These are phyloP conservation scores for Polysphondylium violaceum DNA, from an alignment of 78 protist genomes.

Conservation along the genomic window DNA sequence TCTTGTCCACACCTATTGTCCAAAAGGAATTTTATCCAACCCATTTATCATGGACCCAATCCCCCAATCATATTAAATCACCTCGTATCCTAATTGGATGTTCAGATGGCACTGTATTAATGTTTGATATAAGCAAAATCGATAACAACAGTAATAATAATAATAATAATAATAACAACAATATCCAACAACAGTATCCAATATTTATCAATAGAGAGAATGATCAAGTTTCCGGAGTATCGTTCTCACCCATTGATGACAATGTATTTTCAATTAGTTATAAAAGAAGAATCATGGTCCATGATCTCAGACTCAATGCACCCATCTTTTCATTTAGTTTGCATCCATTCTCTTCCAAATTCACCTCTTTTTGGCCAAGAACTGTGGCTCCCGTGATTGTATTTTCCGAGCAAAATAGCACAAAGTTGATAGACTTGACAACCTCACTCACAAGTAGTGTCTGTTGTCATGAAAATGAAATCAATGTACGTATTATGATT, in stretches of 20 bases:
- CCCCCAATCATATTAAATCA: neutral
- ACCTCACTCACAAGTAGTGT: neutral
- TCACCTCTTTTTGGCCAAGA: too few species aligned
- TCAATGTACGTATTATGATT: neutral
- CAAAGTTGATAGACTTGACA: neutral
- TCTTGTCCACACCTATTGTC: neutral
- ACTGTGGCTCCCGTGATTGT: conserved; percentile 2
- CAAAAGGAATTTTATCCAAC: conserved; percentile 8
- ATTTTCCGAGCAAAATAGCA: neutral
- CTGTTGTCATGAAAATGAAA: neutral
- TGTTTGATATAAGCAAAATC: neutral
- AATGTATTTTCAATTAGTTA: neutral
- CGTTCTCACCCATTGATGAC: conserved; percentile 29
- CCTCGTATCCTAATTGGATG: conserved; percentile 30
- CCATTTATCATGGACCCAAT: neutral
- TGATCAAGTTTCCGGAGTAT: neutral
- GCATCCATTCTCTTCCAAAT: too few species aligned
- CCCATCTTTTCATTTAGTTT: too few species aligned
- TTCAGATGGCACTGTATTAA: conserved; percentile 3
- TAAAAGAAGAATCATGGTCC: neutral
- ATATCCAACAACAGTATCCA: neutral
- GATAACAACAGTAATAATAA: neutral
- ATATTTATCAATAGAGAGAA: neutral
- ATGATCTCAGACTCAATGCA: conserved; percentile 50
- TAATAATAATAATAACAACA: neutral